Conservation (phyloP, 495 filamentous ascomycete genomes). For the Stereocaulon alpinum region DNA sequence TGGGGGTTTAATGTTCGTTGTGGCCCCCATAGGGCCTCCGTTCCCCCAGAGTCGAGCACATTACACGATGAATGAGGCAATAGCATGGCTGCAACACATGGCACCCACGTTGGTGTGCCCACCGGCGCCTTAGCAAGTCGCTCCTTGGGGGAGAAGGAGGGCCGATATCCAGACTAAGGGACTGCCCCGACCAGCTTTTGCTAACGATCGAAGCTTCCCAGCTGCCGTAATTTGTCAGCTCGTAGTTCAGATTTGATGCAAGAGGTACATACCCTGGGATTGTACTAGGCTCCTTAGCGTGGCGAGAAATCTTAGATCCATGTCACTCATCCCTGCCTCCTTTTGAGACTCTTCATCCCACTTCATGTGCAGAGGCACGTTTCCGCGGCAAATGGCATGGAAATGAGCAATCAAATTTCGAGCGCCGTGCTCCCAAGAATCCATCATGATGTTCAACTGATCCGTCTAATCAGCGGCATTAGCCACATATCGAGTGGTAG, state of each 20-base stretch:
- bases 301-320: neutral
- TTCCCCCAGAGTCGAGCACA: no score
- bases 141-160: neutral
- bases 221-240: constrained; percentile 1
- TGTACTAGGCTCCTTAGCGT: neutral
- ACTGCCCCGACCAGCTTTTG: neutral
- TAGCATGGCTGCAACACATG: no score
- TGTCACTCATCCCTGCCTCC: neutral
- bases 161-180: constrained; percentile 4
- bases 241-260: neutral
- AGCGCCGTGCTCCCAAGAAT: neutral
- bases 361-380: neutral
- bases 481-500: neutral
- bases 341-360: neutral
- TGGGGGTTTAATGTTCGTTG: neutral
- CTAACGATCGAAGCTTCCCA: neutral
- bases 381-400: neutral
- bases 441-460: neutral
- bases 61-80: no score
- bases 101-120: neutral
- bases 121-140: neutral
- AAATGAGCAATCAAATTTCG: neutral
- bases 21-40: no score
- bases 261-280: neutral
- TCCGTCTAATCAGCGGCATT: neutral